Conservation (phyloP, 305 asterid species). For the Solanum hybrid region DNA sequence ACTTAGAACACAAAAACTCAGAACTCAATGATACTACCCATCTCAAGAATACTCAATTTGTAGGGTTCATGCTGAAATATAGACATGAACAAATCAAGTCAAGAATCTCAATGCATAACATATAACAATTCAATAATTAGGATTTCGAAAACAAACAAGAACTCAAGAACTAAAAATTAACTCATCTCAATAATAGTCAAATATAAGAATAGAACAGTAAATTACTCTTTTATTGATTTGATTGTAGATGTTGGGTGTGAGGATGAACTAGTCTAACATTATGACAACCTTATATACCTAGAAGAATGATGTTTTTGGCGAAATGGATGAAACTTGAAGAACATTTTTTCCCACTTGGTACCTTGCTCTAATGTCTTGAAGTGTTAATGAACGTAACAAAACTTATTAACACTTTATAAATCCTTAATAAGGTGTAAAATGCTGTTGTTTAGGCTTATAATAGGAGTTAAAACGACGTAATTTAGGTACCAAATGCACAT, state of each 20-base stretch:
- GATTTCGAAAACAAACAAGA: background rate
- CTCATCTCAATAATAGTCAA: background rate
- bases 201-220: background rate
- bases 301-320: background rate
- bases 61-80: background rate
- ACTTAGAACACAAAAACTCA: background rate
- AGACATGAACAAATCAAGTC: background rate
- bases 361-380: background rate
- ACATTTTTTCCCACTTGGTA: background rate
- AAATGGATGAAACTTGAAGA: background rate
- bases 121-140: background rate
- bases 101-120: background rate
- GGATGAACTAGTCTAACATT: background rate
- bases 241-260: background rate
- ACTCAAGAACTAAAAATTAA: background rate
- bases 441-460: background rate
- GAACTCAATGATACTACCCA: background rate
- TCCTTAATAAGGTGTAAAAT: background rate
- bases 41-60: background rate
- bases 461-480: background rate
- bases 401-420: background rate
- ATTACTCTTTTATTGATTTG: background rate
- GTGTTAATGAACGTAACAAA: background rate
- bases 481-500: background rate
- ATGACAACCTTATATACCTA: background rate